Evolutionary conservation across 2,329 filamentous ascomycete species (phyloP), one percentile per base, ranked within the genome.

Genomic region (Alternaria angustiovoidea): DNA sequence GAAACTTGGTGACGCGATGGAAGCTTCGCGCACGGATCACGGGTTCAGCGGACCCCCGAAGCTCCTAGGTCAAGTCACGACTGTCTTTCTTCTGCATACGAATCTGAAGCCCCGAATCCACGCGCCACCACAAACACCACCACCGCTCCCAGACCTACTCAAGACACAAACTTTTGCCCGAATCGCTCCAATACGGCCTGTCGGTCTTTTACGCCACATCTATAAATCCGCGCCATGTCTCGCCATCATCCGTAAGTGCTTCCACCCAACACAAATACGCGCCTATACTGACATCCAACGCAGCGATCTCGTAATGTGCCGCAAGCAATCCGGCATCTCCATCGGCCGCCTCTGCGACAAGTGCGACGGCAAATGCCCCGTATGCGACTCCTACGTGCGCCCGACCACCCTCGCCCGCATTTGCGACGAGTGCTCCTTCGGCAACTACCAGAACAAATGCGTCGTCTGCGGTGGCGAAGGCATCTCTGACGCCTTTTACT

Each of bases 371-470:
- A 99, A 99, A 85, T 99, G 95, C 76, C 95, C 95, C 68, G 94
- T 99, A 63, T 99, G 95, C 88, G 95, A 99, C 80, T 96, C 92
- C 63, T 99, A 99, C 87, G 95, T 99, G 66, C 94, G 95, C 16
- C 95, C 95, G 12, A 99, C 95, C 28, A 98, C 95, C 8, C 90
- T 98, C 58, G 95, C 96, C 62, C 93, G 94, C 75, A 98, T 99
- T 83, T 99, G 95, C 85, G 95, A 99, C 84, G 95, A 99, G 83
- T 99, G 95, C 86, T 94, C 92, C 78, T 99, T 99, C 80, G 95
- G 95, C 77, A 99, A 99, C 86, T 99, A 97, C 85, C 95, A 98
- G 83, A 99, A 99, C 85, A 99, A 99, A 81, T 99, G 95, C 79
- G 93, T 99, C 70, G 95, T 99, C 43, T 99, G 95, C 81, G 95